A percentile compares a stretch with the other conserved stretches of the same genome.
Conservation (phyloP, 768 basidiomycete genomes). For the Botryobasidium botryosum region DNA sequence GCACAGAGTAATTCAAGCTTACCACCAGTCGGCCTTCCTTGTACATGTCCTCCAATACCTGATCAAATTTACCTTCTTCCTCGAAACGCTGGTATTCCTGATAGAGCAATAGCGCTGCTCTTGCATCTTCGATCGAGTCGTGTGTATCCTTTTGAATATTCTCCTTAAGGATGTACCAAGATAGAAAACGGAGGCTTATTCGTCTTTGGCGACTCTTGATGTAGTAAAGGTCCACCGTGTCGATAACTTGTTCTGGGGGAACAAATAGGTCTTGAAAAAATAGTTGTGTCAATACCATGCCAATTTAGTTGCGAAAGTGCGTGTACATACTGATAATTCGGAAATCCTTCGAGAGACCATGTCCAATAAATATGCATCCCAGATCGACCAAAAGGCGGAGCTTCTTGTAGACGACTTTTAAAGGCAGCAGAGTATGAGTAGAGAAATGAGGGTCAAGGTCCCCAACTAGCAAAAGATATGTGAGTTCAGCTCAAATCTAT, state of each 20-base stretch:
- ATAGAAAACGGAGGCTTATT: slow-evolving; percentile 78
- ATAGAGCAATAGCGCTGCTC: slow-evolving; percentile 70
- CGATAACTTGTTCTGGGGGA: slow-evolving; percentile 87
- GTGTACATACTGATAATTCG: slow-evolving; percentile 78
- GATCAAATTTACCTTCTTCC: slow-evolving; percentile 59
- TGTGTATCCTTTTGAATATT: slow-evolving; percentile 89
- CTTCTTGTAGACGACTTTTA: slow-evolving; percentile 99
- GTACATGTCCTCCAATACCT: slow-evolving; percentile 74
- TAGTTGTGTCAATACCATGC: neutral
- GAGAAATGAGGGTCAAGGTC: slow-evolving; percentile 79
- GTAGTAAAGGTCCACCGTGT: slow-evolving; percentile 96
- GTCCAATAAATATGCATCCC: slow-evolving; percentile 93
- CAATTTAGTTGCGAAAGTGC: neutral
- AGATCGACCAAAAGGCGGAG: slow-evolving; percentile 80
- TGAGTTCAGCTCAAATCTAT: neutral
- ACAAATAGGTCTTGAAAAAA: slow-evolving; percentile 68
- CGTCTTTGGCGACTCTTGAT: slow-evolving; percentile 64
- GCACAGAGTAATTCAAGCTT: no score
- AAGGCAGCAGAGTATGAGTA: slow-evolving; percentile 74
- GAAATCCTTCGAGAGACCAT: slow-evolving; percentile 94
- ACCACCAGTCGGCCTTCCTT: no score
- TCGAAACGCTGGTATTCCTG: slow-evolving; percentile 67
- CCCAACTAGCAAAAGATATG: slow-evolving; percentile 40
- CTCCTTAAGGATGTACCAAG: slow-evolving; percentile 85
- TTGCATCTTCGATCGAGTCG: slow-evolving; percentile 96